These are phyloP conservation scores for Hypoxylon sp. DNA, from an alignment of 2,329 filamentous ascomycete species.

Conservation along the genomic window DNA sequence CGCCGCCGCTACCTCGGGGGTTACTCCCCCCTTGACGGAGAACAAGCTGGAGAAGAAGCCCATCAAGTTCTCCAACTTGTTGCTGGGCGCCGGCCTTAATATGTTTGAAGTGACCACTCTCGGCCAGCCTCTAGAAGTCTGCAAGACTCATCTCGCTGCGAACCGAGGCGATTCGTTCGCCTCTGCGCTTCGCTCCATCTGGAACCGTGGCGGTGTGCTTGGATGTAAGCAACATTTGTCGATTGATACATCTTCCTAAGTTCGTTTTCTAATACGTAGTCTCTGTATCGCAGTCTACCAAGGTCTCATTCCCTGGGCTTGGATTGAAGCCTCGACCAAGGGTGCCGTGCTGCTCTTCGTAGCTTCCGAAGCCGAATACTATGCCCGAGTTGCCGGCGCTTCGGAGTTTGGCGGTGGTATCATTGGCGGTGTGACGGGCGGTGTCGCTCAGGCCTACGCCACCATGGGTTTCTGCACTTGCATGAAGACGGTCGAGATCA, in stretches of 20 bases:
- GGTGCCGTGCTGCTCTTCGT: slow-evolving; percentile 99
- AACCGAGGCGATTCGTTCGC: slow-evolving; percentile 91
- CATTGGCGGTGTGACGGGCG: slow-evolving; percentile 88
- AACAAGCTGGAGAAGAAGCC: slow-evolving; percentile 94
- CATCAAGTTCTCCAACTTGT: slow-evolving; percentile 98
- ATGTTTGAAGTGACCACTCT: slow-evolving; percentile 85
- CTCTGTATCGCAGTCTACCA: slow-evolving; percentile 81
- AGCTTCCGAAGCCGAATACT: slow-evolving; percentile 97
- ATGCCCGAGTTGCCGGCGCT: slow-evolving; percentile 85
- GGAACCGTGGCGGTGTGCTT: slow-evolving; percentile 90
- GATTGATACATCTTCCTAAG: background rate
- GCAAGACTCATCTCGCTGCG: slow-evolving; percentile 99
- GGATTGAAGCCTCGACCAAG: slow-evolving; percentile 99
- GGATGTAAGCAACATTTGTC: slow-evolving; percentile 77
- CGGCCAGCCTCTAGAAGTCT: slow-evolving; percentile 90
- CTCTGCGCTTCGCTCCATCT: slow-evolving; percentile 85
- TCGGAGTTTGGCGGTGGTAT: slow-evolving; percentile 91
- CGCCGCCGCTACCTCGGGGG: slow-evolving; percentile 63
- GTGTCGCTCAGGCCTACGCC: slow-evolving; percentile 97
- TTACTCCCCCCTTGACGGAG: slow-evolving; percentile 61
- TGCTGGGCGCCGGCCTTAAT: slow-evolving; percentile 93
- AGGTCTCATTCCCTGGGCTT: slow-evolving; percentile 99
- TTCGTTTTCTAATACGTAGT: slow-evolving; percentile 43
- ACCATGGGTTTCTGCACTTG: slow-evolving; percentile 99
- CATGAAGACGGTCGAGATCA: slow-evolving; percentile 99